These are phyloP conservation scores for Penicillium samsonianum DNA, from an alignment of 495 filamentous ascomycete genomes.

Conservation along the genomic window DNA sequence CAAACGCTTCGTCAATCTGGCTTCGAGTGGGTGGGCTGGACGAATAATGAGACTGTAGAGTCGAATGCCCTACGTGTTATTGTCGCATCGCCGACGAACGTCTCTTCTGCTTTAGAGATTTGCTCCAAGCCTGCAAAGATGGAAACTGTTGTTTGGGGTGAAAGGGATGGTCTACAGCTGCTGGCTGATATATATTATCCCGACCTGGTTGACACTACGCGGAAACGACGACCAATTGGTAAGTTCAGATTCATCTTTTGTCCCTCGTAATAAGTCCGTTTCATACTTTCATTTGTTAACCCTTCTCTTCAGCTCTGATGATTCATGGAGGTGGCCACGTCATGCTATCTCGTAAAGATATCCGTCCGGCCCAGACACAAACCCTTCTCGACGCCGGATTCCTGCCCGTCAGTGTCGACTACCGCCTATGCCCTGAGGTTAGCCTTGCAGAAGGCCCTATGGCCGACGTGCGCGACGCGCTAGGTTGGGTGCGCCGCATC, in stretches of 20 bases:
- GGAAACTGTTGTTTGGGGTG: not conserved
- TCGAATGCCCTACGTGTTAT: not conserved
- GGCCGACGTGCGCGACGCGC: conserved; percentile 46
- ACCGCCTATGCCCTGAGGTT: conserved; percentile 56
- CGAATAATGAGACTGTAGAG: not conserved
- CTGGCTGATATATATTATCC: conserved; percentile 3
- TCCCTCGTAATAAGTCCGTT: conserved; percentile 9
- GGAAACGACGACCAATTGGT: not conserved
- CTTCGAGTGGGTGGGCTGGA: conserved; percentile 2
- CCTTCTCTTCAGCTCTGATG: too few species aligned
- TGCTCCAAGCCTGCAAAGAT: not conserved
- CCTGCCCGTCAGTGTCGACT: conserved; percentile 54
- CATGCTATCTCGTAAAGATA: too few species aligned
- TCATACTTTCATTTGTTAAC: conserved; percentile 31
- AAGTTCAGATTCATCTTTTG: not conserved
- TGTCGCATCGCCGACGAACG: not conserved
- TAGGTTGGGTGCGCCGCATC: conserved; percentile 40
- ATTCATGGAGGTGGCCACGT: too few species aligned
- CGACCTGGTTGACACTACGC: not conserved
- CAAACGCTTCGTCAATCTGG: not conserved
- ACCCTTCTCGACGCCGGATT: conserved; percentile 43
- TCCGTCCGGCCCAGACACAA: not conserved
- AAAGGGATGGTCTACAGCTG: not conserved
- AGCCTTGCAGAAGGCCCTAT: conserved; percentile 50
- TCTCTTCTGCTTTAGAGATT: not conserved